Evolutionary conservation across 805 yeast species (phyloP), one percentile per base, ranked within the genome.

Genomic region (Barnettozyma wickerhamii): DNA sequence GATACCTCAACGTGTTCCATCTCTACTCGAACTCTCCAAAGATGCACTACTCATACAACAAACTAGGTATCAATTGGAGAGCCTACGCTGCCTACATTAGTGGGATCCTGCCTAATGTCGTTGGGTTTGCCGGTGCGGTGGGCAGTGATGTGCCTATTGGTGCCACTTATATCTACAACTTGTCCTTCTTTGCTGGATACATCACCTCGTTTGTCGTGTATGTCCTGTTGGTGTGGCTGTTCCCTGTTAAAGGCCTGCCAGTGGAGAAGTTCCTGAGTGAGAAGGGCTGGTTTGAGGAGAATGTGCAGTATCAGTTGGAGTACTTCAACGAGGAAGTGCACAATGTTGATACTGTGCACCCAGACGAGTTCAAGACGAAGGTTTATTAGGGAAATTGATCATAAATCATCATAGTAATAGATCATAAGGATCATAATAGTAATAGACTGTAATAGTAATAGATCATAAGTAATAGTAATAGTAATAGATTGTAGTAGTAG

Each of bases 101-200:
- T 49, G 95, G 95, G 39, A 80, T 89, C 45, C 66, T 79, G 23
- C 93, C 95, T 32, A 88, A 87, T 53, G 80, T 88, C 54, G 84
- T 83, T 14, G 96, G 96, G 2, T 87, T 88, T 52, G 90, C 81
- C 7, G 88, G 95, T 47, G 88, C 88, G 7, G 78, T 85, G 20
- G 85, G 81, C 30, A 74, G 79, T 15, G 73, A 69, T 47, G 95
- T 87, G 14, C 95, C 95, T 20, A 65, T 67, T 34, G 95, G 91
- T 24, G 95, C 95, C 12, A 75, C 78, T 44, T 69, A 76, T 43
- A 75, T 88, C 34, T 88, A 84, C 66, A 66, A 81, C 45, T 64
- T 88, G 52, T 83, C 82, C 59, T 88, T 81, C 68, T 81, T 88
- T 51, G 72, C 81, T 46, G 96, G 96, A 1, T 85, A 82, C 62